These are phyloP conservation scores for Dryas integrifolia DNA, from an alignment of 331 rosid species.

Conservation along the genomic window DNA sequence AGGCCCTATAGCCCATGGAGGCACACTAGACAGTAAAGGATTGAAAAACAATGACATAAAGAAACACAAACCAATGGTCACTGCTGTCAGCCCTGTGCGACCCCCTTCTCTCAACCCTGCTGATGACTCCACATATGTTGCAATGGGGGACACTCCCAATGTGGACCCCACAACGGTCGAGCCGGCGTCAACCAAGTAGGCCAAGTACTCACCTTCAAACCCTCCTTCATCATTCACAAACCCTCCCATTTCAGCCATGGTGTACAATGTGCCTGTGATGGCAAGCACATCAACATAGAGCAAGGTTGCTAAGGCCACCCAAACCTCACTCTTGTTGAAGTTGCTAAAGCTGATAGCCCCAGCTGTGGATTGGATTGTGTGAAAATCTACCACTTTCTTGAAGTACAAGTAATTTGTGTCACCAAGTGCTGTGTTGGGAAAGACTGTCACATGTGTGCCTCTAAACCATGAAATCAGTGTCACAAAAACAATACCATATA, in stretches of 20 bases:
- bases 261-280: slow-evolving; percentile 71
- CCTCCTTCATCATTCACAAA: slow-evolving; percentile 60
- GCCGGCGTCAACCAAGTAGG: slow-evolving; percentile 77
- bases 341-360: slow-evolving; percentile 58
- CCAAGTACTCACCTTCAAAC: slow-evolving; percentile 86
- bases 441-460: slow-evolving; percentile 64
- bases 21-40: slow-evolving; percentile 77
- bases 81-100: slow-evolving; percentile 79
- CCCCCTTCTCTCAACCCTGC: slow-evolving; percentile 92
- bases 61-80: slow-evolving; percentile 63
- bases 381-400: slow-evolving; percentile 74
- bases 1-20: slow-evolving; percentile 96
- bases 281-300: slow-evolving; percentile 84
- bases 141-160: slow-evolving; percentile 63
- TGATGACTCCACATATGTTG: slow-evolving; percentile 75
- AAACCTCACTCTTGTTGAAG: slow-evolving; percentile 54
- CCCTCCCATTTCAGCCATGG: slow-evolving; percentile 83
- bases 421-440: slow-evolving; percentile 63
- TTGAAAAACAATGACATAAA: slow-evolving; percentile 65
- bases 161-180: slow-evolving; percentile 63
- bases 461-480: slow-evolving; percentile 78
- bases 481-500: slow-evolving; percentile 76
- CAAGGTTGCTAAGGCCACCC: slow-evolving; percentile 74
- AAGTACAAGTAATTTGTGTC: slow-evolving; percentile 54
- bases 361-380: slow-evolving; percentile 58